A percentile compares a stretch with the other conserved stretches of the same genome.
Evolutionary conservation across 768 basidiomycete genomes (phyloP).

Genomic region (Mycena rosella): DNA sequence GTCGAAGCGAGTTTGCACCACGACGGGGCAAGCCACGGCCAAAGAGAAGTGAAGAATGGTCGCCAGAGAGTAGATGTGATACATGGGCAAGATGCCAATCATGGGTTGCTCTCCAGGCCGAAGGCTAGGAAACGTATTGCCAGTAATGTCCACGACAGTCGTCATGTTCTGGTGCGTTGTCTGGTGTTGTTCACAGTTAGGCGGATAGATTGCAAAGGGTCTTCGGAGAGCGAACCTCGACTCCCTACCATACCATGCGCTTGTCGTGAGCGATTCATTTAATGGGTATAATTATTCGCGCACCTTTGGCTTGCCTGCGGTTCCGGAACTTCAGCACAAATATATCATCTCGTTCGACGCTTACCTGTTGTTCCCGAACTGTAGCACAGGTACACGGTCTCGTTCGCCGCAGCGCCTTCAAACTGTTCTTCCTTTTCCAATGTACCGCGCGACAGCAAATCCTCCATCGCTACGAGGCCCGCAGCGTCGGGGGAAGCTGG

Average conservation of each 20-base stretch:
- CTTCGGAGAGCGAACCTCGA: conserved; percentile 22
- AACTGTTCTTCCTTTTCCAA: conserved; percentile 64
- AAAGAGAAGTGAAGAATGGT: not conserved
- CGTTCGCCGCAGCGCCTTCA: conserved; percentile 63
- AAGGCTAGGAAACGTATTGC: conserved; percentile 54
- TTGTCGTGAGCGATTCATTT: conserved; percentile 33
- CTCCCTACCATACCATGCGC: conserved; percentile 39
- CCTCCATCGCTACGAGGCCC: conserved; percentile 50
- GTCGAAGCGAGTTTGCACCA: conserved; percentile 72
- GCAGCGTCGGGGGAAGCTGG: conserved; percentile 37
- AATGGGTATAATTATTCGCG: conserved; percentile 66
- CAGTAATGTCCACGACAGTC: conserved; percentile 57
- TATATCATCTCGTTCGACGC: conserved; percentile 44
- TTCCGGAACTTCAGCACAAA: conserved; percentile 57
- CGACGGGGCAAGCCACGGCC: not conserved
- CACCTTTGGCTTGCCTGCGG: conserved; percentile 68
- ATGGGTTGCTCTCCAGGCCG: conserved; percentile 56
- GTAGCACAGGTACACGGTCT: conserved; percentile 77
- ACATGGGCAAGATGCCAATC: conserved; percentile 74
- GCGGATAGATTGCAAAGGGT: not conserved
- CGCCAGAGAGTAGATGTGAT: conserved; percentile 51
- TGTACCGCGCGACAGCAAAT: conserved; percentile 31
- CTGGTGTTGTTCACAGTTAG: conserved; percentile 34
- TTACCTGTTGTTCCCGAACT: conserved; percentile 68
- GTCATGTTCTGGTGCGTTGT: conserved; percentile 68